These are phyloP conservation scores for Aspergillaceae sp. DNA, from an alignment of 2,329 filamentous ascomycete species.

Conservation along the genomic window DNA sequence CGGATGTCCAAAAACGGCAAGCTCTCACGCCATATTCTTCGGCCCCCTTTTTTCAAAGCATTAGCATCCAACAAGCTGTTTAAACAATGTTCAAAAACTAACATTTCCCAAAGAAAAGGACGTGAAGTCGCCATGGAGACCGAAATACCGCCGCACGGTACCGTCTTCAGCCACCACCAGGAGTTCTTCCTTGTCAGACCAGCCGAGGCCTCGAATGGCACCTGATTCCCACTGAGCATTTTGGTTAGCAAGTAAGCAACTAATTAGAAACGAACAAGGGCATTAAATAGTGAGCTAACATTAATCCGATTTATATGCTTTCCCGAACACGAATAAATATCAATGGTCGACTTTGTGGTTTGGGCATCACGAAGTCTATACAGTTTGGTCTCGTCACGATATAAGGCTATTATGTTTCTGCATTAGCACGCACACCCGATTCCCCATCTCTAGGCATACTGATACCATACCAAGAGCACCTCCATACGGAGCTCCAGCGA, in stretches of 20 bases:
- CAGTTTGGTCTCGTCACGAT: conserved; percentile 79
- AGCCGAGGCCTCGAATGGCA: conserved; percentile 77
- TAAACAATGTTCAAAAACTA: conserved; percentile 8
- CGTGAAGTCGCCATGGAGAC: conserved; percentile 88
- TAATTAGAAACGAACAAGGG: background rate
- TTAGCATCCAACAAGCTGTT: conserved; percentile 5
- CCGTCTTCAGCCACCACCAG: conserved; percentile 84
- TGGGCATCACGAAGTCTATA: conserved; percentile 66
- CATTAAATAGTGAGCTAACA: conserved; percentile 22
- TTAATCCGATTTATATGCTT: conserved; percentile 75
- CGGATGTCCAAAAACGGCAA: conserved; percentile 85
- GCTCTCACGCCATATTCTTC: conserved; percentile 79
- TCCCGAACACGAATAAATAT: conserved; percentile 88
- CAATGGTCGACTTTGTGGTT: conserved; percentile 71
- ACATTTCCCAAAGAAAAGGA: conserved; percentile 84
- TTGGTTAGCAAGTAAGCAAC: background rate
- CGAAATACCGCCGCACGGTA: conserved; percentile 79
- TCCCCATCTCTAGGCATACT: background rate
- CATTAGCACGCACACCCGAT: background rate
- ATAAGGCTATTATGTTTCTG: conserved; percentile 54
- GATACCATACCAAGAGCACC: conserved; percentile 71
- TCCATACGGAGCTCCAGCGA: conserved; percentile 84
- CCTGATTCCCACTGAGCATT: conserved; percentile 70
- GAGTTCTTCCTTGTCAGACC: conserved; percentile 92
- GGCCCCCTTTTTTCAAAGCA: conserved; percentile 47